These are phyloP conservation scores for Rhodomyrtus psidioides DNA, from an alignment of 441 rosid species.

Conservation along the genomic window DNA sequence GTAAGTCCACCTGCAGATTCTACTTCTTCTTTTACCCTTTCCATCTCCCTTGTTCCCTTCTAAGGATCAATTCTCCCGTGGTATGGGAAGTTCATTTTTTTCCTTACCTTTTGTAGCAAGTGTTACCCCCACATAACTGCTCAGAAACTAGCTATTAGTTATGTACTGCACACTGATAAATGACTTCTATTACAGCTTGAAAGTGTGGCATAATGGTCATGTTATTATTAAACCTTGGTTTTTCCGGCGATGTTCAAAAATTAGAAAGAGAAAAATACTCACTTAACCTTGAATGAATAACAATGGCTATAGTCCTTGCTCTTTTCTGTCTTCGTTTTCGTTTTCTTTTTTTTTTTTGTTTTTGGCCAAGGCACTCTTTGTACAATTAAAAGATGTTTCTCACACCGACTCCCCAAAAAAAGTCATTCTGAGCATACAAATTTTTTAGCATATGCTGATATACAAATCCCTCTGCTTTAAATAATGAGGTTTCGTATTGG, in stretches of 20 bases:
- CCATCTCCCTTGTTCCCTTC: neutral
- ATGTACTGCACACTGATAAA: neutral
- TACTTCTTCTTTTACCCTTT: neutral
- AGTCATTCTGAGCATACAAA: neutral
- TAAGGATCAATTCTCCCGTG: neutral
- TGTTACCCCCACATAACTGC: neutral
- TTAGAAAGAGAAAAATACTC: neutral
- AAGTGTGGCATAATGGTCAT: no score
- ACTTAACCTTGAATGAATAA: neutral
- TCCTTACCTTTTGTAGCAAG: neutral
- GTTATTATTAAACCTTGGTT: neutral
- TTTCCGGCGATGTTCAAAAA: neutral
- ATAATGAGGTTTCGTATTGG: neutral
- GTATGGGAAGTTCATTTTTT: neutral
- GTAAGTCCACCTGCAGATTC: neutral
- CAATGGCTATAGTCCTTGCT: neutral
- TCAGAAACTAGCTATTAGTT: no score
- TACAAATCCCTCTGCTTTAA: neutral
- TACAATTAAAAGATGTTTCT: neutral
- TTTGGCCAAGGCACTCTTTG: neutral
- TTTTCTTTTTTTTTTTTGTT: neutral
- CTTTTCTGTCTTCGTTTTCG: neutral
- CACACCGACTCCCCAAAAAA: neutral
- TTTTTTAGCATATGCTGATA: neutral
- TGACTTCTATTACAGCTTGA: neutral